phyloP scores from a whole-genome alignment of 805 yeast genomes.

The Cyberlindnera xylosilytica region DNA sequence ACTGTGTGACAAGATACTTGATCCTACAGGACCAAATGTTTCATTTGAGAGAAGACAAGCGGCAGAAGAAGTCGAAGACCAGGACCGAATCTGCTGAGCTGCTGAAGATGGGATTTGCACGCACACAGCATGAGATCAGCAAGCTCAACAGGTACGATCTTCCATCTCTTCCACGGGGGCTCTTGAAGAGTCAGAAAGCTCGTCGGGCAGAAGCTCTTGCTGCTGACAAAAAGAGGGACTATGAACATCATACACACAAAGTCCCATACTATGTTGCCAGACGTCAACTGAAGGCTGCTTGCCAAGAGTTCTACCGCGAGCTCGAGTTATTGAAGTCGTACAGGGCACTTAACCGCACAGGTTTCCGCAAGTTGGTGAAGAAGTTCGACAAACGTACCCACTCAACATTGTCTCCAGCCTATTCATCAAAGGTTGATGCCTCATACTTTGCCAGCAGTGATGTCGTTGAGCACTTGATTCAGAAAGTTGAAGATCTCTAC shows the following conservation, averaged over 20 bases:
- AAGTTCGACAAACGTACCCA: conserved; percentile 79
- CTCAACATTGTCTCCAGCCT: conserved; percentile 40
- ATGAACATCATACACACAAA: conserved; percentile 34
- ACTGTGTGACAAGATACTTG: conserved; percentile 54
- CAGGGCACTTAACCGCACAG: conserved; percentile 77
- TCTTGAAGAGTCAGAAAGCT: conserved; percentile 19
- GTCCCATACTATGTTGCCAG: conserved; percentile 65
- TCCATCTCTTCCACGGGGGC: conserved; percentile 38
- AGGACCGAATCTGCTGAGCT: conserved; percentile 11
- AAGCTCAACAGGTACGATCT: conserved; percentile 35
- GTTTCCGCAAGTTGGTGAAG: conserved; percentile 82
- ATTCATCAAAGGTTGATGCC: conserved; percentile 54
- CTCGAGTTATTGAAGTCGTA: conserved; percentile 69
- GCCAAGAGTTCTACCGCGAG: conserved; percentile 70
- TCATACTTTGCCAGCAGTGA: conserved; percentile 63
- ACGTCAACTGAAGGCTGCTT: conserved; percentile 63
- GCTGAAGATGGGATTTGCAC: conserved; percentile 15
- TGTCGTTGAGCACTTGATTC: conserved; percentile 59
- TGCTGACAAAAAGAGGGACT: conserved; percentile 41
- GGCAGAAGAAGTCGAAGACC: conserved; percentile 21
- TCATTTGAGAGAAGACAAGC: conserved; percentile 55
- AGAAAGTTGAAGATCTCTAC: conserved; percentile 64
- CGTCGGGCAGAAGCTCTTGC: background rate
- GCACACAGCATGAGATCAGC: conserved; percentile 18
- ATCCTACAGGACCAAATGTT: conserved; percentile 66